A percentile compares a stretch with the other conserved stretches of the same genome.
Evolutionary conservation across 2,329 filamentous ascomycete species (phyloP).

Genomic region (Fonsecaea monophora): DNA sequence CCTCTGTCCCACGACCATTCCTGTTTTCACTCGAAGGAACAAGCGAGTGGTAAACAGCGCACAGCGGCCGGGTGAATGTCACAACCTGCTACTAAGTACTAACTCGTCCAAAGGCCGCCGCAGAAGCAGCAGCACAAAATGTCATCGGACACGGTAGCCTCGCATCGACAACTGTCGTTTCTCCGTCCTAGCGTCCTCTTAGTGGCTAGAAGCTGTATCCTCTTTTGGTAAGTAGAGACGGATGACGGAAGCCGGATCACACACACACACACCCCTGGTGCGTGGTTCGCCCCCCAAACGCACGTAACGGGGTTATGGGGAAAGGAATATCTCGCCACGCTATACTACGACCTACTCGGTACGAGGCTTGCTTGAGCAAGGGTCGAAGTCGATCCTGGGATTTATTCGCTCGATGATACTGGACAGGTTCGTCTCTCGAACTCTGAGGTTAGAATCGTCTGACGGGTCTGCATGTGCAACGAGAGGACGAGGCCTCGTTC

Average conservation of each 20-base stretch:
- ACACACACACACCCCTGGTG: background rate
- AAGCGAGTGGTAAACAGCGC: no score
- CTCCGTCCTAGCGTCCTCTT: background rate
- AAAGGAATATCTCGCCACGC: background rate
- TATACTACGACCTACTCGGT: background rate
- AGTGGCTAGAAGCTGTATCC: constrained; percentile 12
- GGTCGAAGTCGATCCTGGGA: background rate
- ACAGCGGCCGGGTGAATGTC: background rate
- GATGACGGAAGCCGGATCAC: constrained; percentile 9
- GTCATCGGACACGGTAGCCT: background rate
- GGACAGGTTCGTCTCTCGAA: background rate
- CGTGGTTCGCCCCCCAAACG: background rate
- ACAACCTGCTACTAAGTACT: background rate
- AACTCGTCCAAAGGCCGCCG: no score
- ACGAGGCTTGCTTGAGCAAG: background rate
- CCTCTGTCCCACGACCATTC: no score
- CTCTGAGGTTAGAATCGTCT: background rate
- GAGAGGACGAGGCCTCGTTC: background rate
- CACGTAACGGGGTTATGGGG: background rate
- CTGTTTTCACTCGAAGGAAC: no score
- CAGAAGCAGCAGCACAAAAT: no score
- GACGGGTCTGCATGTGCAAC: background rate
- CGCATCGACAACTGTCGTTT: background rate
- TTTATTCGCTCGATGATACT: background rate
- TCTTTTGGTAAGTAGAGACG: constrained; percentile 16